Base-by-base conservation (phyloP, 2,329 filamentous ascomycete species). In the Pseudogymnoascus sp. region DNA sequence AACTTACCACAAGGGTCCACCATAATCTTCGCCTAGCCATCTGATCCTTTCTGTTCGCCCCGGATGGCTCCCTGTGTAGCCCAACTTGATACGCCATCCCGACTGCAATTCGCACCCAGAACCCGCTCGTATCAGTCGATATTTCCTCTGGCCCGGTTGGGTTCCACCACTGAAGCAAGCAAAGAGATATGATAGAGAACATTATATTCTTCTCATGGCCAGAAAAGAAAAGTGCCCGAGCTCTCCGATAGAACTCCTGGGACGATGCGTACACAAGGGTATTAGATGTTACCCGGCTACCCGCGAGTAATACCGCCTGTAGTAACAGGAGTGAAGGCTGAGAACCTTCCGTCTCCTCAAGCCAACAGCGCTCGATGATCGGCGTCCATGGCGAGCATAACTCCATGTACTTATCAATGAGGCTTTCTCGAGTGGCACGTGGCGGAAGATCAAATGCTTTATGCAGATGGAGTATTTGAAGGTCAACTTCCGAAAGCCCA, bases 41-140 rank as follows among this genome's bases (percentile, higher is more conserved):
- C 19, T 72, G 72, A 64, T 77, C 73, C 23, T 69, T 65, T 59
- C 71, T 72, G 19, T 62, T 38, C 16, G 29, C 35, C 4, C 67
- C 68, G 3, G 66, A 66, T 2, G 76, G 75, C 60, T 78, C 76
- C 41, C 74, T 72, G 63, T 78, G 76, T n/a, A 78, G 68, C 3
- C 77, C 76, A 62, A 78, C 71, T 62, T 78, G 76, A 68, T 77
- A 76, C 2, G 75, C 76, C 26, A 78, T 66, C 1, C 75, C 75
- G 19, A 76, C 73, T 38, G 74, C 74, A 26, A 77, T 74, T 21
- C 75, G 71, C 31, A 76, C 68, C 77, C 77, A 78, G 63, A 78
- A 78, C 10, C 74, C 73, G 61, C 76, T 78, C 0, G 74, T 78
- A 63, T 78, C 75, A 6, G 76, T 70, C 10, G 75, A 78, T 14